A percentile compares a stretch with the other conserved stretches of the same genome.
Conservation (phyloP, 2,329 filamentous ascomycete genomes). For the Xylariaceae sp. region DNA sequence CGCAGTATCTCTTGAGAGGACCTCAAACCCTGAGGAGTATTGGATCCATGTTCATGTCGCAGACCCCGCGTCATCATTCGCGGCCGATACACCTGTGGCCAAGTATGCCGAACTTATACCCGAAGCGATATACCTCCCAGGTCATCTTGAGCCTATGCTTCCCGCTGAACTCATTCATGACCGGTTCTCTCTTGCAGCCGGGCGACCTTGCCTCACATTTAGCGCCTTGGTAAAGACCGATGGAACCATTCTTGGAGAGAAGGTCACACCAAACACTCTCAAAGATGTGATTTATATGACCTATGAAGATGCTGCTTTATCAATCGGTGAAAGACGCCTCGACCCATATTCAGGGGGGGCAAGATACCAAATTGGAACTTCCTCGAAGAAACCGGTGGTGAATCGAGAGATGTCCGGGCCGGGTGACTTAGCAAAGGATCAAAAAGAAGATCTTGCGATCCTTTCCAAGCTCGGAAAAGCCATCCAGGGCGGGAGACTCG, state of each 20-base stretch:
- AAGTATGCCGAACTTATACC: slow-evolving; percentile 58
- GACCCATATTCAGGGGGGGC: slow-evolving; percentile 21
- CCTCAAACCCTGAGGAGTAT: slow-evolving; percentile 49
- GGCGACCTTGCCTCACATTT: slow-evolving; percentile 56
- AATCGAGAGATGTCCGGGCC: slow-evolving; percentile 42
- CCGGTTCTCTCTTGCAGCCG: slow-evolving; percentile 51
- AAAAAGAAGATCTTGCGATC: slow-evolving; percentile 44
- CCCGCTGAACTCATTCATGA: slow-evolving; percentile 44
- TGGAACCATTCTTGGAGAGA: slow-evolving; percentile 52
- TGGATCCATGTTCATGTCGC: slow-evolving; percentile 80
- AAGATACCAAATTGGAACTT: slow-evolving; percentile 29
- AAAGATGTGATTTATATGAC: slow-evolving; percentile 55
- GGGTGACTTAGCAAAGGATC: slow-evolving; percentile 38
- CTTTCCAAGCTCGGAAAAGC: slow-evolving; percentile 47
- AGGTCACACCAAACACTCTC: slow-evolving; percentile 52
- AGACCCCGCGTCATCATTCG: slow-evolving; percentile 70
- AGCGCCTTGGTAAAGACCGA: slow-evolving; percentile 52
- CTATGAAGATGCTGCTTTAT: slow-evolving; percentile 44
- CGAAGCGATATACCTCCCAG: slow-evolving; percentile 57
- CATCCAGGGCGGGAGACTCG: slow-evolving; percentile 39
- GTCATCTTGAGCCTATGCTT: slow-evolving; percentile 57
- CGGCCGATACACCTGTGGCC: slow-evolving; percentile 53
- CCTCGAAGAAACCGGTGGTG: slow-evolving; percentile 21
- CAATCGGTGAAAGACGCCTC: slow-evolving; percentile 36
- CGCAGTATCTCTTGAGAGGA: slow-evolving; percentile 66